Percentiles rank a stretch among this genome's conserved stretches.
Conservation (phyloP, 2,329 filamentous ascomycete species). For the Aspergillus glaucus region DNA sequence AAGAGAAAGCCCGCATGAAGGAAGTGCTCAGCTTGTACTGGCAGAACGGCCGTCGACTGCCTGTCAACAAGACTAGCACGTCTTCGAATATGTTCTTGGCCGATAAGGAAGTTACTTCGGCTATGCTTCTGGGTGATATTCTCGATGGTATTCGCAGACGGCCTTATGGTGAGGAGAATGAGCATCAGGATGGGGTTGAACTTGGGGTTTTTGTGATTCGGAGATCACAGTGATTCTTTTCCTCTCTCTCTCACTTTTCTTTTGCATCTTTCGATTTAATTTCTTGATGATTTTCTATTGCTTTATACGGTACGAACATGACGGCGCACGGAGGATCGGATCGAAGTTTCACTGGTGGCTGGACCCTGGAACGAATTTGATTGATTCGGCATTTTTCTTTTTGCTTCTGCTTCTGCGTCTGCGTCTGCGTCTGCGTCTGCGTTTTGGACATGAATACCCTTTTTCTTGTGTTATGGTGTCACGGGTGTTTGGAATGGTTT, state of each 20-base stretch:
- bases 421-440: constrained; percentile 8
- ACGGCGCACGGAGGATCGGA: no score
- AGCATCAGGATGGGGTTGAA: constrained; percentile 41
- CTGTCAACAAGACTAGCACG: constrained; percentile 20
- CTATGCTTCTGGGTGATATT: constrained; percentile 54
- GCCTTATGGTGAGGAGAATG: constrained; percentile 40
- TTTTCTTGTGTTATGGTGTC: constrained; percentile 12
- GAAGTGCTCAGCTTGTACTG: constrained; percentile 42
- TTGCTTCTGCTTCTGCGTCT: constrained; percentile 7
- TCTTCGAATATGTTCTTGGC: constrained; percentile 19
- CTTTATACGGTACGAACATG: background rate
- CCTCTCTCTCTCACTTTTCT: constrained; percentile 1
- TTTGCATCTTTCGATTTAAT: constrained; percentile 1
- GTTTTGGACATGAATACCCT: constrained; percentile 26
- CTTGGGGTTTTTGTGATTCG: constrained; percentile 47
- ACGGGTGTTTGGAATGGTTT: constrained; percentile 3
- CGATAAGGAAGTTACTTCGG: constrained; percentile 45
- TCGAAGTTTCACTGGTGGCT: no score
- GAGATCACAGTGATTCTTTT: constrained; percentile 27
- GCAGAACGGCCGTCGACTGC: constrained; percentile 32
- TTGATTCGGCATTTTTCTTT: background rate
- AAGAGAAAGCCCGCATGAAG: constrained; percentile 55
- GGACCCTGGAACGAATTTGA: no score
- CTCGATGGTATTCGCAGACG: constrained; percentile 52
- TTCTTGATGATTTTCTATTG: background rate